Conservation (phyloP, 345 rosid species). For the Physaria fendleri region DNA sequence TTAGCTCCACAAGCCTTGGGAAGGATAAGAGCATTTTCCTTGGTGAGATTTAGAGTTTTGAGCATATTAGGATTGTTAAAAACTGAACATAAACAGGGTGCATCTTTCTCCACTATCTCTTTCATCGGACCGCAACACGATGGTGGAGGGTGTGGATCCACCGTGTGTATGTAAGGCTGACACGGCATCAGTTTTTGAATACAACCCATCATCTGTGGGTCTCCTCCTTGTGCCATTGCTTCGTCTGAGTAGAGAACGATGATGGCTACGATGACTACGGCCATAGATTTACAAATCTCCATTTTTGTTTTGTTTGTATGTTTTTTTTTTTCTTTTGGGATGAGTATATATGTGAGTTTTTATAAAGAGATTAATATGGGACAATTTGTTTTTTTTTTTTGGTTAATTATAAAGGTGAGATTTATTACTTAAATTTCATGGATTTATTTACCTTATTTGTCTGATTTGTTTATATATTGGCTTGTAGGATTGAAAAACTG, state of each 20-base stretch:
- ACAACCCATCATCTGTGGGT: constrained; percentile 22
- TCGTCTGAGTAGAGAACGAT: background rate
- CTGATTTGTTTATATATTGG: no score
- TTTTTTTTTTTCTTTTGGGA: no score
- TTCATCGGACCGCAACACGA: constrained; percentile 50
- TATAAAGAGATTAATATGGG: no score
- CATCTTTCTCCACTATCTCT: constrained; percentile 25
- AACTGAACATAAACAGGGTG: constrained; percentile 42
- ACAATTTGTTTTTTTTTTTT: no score
- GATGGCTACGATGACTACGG: background rate
- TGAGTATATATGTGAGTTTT: no score
- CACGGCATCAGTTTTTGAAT: constrained; percentile 42
- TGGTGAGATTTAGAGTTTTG: constrained; percentile 35
- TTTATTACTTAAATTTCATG: no score
- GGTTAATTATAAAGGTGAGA: no score
- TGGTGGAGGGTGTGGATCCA: constrained; percentile 31
- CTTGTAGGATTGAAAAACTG: no score
- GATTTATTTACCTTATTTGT: no score
- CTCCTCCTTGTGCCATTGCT: constrained; percentile 6
- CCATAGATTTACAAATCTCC: background rate
- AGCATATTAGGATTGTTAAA: constrained; percentile 23
- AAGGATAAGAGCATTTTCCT: constrained; percentile 39
- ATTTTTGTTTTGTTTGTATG: background rate
- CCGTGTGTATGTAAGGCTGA: constrained; percentile 22
- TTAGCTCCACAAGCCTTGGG: constrained; percentile 47